These are phyloP conservation scores for Atkinsonella hypoxylon DNA, from an alignment of 2,329 filamentous ascomycete genomes.

Conservation along the genomic window DNA sequence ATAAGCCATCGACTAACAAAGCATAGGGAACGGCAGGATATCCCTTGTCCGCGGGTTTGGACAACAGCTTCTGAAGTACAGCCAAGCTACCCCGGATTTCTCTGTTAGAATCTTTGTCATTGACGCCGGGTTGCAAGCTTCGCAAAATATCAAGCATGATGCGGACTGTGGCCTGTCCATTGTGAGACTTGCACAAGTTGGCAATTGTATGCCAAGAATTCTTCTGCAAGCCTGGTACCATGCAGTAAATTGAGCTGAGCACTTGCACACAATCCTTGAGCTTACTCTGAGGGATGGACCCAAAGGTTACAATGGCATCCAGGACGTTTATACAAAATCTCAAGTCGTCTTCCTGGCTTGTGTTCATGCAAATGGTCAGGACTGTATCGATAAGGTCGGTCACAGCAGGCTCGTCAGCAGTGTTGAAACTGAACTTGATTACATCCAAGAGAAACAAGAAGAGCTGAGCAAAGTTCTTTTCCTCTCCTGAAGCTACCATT, in stretches of 20 bases:
- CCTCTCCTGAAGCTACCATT: constrained; percentile 34
- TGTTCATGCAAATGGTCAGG: constrained; percentile 56
- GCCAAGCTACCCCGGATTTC: constrained; percentile 51
- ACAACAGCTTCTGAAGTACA: constrained; percentile 50
- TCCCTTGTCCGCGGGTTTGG: constrained; percentile 45
- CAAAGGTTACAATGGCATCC: constrained; percentile 60
- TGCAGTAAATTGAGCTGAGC: constrained; percentile 58
- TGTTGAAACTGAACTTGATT: constrained; percentile 65
- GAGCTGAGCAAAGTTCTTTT: constrained; percentile 49
- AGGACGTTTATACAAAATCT: constrained; percentile 55
- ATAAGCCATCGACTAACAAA: constrained; percentile 45
- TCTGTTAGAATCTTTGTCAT: constrained; percentile 39
- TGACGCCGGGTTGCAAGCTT: constrained; percentile 31
- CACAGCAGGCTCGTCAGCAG: constrained; percentile 50
- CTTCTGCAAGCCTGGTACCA: constrained; percentile 48
- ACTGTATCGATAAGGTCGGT: constrained; percentile 49
- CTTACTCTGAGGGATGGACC: constrained; percentile 50
- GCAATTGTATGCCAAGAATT: constrained; percentile 58
- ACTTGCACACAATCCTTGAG: constrained; percentile 57
- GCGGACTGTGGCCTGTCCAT: constrained; percentile 56
- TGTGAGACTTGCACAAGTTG: constrained; percentile 61
- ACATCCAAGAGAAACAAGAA: constrained; percentile 56
- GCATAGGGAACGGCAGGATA: constrained; percentile 49
- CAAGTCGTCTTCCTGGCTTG: constrained; percentile 52
- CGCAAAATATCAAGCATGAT: constrained; percentile 52